Evolutionary conservation across 139 green algal species (phyloP), one percentile per base, ranked within the genome.

Genomic region (Coelastrella sp.): DNA sequence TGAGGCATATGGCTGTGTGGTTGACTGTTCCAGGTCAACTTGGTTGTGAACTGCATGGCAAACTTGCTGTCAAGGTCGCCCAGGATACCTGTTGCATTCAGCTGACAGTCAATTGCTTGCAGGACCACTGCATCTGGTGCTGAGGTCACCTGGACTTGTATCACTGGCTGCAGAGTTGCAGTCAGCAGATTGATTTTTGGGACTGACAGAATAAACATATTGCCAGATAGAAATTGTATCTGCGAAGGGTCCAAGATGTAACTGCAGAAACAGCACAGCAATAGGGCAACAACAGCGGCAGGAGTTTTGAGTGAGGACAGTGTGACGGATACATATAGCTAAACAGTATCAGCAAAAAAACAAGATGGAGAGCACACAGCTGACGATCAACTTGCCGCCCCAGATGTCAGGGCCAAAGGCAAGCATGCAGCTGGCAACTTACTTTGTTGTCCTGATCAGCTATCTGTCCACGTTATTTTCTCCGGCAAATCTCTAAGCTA

Each of bases 171-270:
- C 78, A 97, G 82, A 90, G 92, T 95, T 4, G 95, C 59, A 24
- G 94, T 92, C 12, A 96, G 82, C 88, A 95, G 92, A 27, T 94
- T 89, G 35, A 96, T 92, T 7, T 93, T 90, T 0, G 92, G 94
- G 24, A 96, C 94, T 14, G 91, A 78, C 6, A 96, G 87, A 6
- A 92, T 20, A 82, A 96, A 96, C 19, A 81, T 91, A 76, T 94
- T 95, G 82, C 92, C 93, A 1, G 78, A 90, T 27, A 96, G 76
- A 17, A 92, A 89, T 82, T 88, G 73, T 76, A 97, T 96, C 78
- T 90, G 76, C 7, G 59, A 68, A 4, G 87, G 94, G 79, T 97
- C 94, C 35, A 96, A 91, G 6, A 95, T 92, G 70, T 93, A 95
- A 89, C 75, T 87, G 78, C 78, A 84, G 5, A 49, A 66, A 68